Base-by-base conservation (phyloP, 2,329 filamentous ascomycete genomes). In the Cladosporium oxysporum region DNA sequence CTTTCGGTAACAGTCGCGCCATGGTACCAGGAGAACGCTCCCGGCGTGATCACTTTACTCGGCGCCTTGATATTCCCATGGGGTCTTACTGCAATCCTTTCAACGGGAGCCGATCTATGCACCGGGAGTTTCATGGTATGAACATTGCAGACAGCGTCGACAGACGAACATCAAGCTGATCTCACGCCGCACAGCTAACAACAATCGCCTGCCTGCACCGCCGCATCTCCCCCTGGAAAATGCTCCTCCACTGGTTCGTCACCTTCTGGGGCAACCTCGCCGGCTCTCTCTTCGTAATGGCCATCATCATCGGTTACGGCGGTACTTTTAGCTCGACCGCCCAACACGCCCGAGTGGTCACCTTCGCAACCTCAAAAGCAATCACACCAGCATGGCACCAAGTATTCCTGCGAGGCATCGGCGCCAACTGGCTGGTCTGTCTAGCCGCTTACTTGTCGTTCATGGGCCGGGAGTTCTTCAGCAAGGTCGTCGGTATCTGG, bases 341-440 rank as follows among this genome's bases (percentile, higher is more conserved):
- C 0, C 86, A 82, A 71, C 77, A 75, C 59, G 75, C 77, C 0
- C 76, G 82, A 60, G 81, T 80, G 2, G 77, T 83, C 26, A 73
- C 76, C 1, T 83, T 83, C 60, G 81, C 82, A 0, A 82, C 78
- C 11, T 77, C 79, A 21, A 87, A 87, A 68, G 82, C 81, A 67
- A 73, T 85, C 11, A 77, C 74, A 0, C 84, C 84, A 0, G 69
- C 77, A 2, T 84, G 83, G 76, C 81, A 84, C 59, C 79, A 82
- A 65, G 83, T 87, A 60, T 85, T 87, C 70, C 74, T 87, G 0
- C 79, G 83, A 50, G 85, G 76, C 1, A 85, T 87, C 53, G 83
- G 84, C 5, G 73, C 72, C 69, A 87, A 87, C 74, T 87, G 84
- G 84, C 80, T 88, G 0, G 84, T 87, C 2, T 85, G 83, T 66